Percentiles rank a stretch among this genome's conserved stretches.
Conservation (phyloP, 2,329 filamentous ascomycete species). For the Aspergillus intermedius region DNA sequence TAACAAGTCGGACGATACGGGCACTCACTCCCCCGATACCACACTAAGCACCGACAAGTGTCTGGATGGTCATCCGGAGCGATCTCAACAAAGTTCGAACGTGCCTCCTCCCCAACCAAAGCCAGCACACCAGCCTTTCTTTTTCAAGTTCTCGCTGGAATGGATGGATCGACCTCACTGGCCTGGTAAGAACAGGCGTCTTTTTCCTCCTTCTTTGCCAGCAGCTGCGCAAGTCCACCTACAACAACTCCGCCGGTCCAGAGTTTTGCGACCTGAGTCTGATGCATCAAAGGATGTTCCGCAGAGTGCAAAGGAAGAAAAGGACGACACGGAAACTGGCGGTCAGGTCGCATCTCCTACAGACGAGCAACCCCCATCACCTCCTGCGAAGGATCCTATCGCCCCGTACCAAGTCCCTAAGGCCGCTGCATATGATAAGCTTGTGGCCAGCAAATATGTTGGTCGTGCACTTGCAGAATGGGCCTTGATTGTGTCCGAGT, state of each 20-base stretch:
- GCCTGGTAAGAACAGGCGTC: conserved; percentile 46
- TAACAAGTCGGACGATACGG: conserved; percentile 32
- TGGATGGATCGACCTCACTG: conserved; percentile 51
- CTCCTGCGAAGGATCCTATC: not conserved
- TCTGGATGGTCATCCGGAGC: conserved; percentile 21
- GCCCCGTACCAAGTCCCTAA: conserved; percentile 2
- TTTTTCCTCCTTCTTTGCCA: conserved; percentile 53
- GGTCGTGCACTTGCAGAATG: conserved; percentile 60
- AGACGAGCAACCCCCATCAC: conserved; percentile 1
- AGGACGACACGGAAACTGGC: conserved; percentile 9
- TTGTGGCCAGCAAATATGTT: conserved; percentile 50
- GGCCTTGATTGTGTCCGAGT: conserved; percentile 56
- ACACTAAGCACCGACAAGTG: conserved; percentile 18
- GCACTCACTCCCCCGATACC: conserved; percentile 22
- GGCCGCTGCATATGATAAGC: conserved; percentile 19
- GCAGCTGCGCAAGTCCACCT: conserved; percentile 50
- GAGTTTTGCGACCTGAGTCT: conserved; percentile 14
- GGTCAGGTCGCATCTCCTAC: conserved; percentile 4
- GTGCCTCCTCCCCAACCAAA: conserved; percentile 26
- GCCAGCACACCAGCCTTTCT: conserved; percentile 49
- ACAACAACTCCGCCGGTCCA: conserved; percentile 29
- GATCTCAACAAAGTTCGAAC: conserved; percentile 13
- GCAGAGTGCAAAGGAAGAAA: not conserved
- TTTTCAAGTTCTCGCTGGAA: conserved; percentile 64
- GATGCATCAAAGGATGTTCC: not conserved